A percentile compares a stretch with the other conserved stretches of the same genome.
Conservation (phyloP, 768 basidiomycete genomes). For the Naganishia vishniacii region DNA sequence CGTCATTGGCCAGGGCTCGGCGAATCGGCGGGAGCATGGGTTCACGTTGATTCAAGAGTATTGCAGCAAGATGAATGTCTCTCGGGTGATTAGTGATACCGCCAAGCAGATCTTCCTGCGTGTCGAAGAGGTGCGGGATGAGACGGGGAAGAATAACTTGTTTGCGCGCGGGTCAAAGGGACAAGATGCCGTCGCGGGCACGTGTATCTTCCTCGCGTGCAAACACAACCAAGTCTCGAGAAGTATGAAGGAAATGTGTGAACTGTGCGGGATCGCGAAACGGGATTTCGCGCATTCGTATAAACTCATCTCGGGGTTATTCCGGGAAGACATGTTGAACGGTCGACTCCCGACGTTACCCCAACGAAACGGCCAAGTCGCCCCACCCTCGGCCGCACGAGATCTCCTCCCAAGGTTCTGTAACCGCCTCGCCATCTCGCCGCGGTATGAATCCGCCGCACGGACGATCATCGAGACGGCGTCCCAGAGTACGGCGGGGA, state of each 20-base stretch:
- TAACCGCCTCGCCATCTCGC: slow-evolving; percentile 79
- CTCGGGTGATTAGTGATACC: slow-evolving; percentile 38
- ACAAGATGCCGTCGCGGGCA: slow-evolving; percentile 18
- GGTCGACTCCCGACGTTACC: slow-evolving; percentile 15
- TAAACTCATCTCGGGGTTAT: slow-evolving; percentile 22
- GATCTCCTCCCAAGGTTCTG: slow-evolving; percentile 87
- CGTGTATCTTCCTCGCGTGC: slow-evolving; percentile 29
- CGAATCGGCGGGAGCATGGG: slow-evolving; percentile 90
- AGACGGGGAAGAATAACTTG: slow-evolving; percentile 21
- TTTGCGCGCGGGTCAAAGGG: slow-evolving; percentile 19
- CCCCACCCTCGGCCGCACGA: slow-evolving; percentile 56
- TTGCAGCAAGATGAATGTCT: slow-evolving; percentile 42
- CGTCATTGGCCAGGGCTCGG: slow-evolving; percentile 84
- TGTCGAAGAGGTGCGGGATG: slow-evolving; percentile 36
- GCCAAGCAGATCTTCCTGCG: slow-evolving; percentile 46
- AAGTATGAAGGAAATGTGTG: slow-evolving; percentile 29
- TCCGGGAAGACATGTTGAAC: slow-evolving; percentile 21
- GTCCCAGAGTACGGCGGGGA: slow-evolving; percentile 57
- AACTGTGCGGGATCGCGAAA: slow-evolving; percentile 24
- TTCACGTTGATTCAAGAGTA: slow-evolving; percentile 52
- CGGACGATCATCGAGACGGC: slow-evolving; percentile 72
- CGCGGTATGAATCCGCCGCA: slow-evolving; percentile 75
- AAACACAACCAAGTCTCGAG: slow-evolving; percentile 26
- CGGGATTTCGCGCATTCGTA: slow-evolving; percentile 24
- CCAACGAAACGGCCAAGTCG: slow-evolving; percentile 6